Base-by-base conservation (phyloP, 176 grass and related monocot genomes). In the Alopecurus myosuroides region DNA sequence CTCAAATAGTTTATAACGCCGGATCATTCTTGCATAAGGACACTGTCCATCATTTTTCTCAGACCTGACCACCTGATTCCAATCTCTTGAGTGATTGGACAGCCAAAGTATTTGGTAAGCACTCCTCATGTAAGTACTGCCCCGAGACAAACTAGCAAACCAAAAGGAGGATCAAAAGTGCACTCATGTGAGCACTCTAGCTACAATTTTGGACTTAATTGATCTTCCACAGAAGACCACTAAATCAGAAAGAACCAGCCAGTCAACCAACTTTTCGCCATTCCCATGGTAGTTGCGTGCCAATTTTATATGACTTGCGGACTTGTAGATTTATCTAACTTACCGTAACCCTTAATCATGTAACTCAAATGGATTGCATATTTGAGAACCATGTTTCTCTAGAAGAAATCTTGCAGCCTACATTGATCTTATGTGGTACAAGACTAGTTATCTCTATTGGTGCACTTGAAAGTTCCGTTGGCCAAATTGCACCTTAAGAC, bases 381-480 rank as follows among this genome's bases (percentile, higher is more conserved):
- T 65, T 34, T 29, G 6, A 87, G 57, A 67, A 81, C 35, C 35
- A 67, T 35, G 11, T 18, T 60, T 72, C 37, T 86, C 20, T 86
- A 51, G 11, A 17, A 36, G 36, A 82, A 40, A 62, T 68, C 22
- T 56, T 41, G 29, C 7, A 52, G 41, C 45, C 45, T 48, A 48
- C 14, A 48, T 48, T 48, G 13, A 48, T 48, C 17, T 48, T 12
- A 48, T 33, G 77, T 49, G 40, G 64, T 85, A 10, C 53, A 62
- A 46, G 19, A 19, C 82, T 52, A 41, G 23, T 82, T 82, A 44
- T 40, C 2, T 84, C n/a, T 31, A 41, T 1, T 39, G 1, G 14
- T 1, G 11, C n/a, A 73, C 39, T 23, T 78, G 14, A 42, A 22
- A 3, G 40, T 56, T 46, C 45, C 8, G 28, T 60, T 79, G 15